Conservation (phyloP, 2,329 filamentous ascomycete species). For the Hypomyces rosellus region DNA sequence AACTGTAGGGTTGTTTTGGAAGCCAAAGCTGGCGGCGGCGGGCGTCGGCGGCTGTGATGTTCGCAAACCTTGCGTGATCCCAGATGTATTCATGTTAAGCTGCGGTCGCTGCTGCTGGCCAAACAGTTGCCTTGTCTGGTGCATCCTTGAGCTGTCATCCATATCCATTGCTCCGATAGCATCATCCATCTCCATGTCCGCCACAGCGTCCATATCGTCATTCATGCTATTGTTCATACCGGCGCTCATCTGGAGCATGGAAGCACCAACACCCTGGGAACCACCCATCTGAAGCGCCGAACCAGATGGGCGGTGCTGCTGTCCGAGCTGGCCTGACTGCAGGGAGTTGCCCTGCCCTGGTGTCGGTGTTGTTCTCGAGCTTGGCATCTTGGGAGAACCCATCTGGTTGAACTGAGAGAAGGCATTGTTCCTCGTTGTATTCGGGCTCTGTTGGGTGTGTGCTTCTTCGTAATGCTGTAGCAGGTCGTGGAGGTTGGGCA, state of each 20-base stretch:
- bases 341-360: constrained; percentile 25
- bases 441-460: constrained; percentile 64
- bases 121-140: constrained; percentile 64
- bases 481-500: constrained; percentile 89
- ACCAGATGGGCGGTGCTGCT: constrained; percentile 24
- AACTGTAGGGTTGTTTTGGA: constrained; percentile 91
- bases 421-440: constrained; percentile 33
- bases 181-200: constrained; percentile 97
- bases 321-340: constrained; percentile 26
- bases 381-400: constrained; percentile 26
- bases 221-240: constrained; percentile 34
- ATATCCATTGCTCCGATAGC: constrained; percentile 60
- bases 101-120: constrained; percentile 60
- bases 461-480: constrained; percentile 95
- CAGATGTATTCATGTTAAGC: constrained; percentile 74
- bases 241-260: constrained; percentile 34
- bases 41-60: constrained; percentile 85
- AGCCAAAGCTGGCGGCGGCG: constrained; percentile 65
- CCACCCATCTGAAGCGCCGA: constrained; percentile 35
- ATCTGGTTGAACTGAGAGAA: constrained; percentile 35
- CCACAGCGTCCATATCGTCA: constrained; percentile 75
- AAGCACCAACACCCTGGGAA: constrained; percentile 20
- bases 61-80: constrained; percentile 68
- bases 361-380: constrained; percentile 26
- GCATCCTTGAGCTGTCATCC: constrained; percentile 57